A percentile compares a stretch with the other conserved stretches of the same genome.
These are phyloP conservation scores for Centaurea solstitialis DNA, from an alignment of 129 eudicot genomes.

Conservation along the genomic window DNA sequence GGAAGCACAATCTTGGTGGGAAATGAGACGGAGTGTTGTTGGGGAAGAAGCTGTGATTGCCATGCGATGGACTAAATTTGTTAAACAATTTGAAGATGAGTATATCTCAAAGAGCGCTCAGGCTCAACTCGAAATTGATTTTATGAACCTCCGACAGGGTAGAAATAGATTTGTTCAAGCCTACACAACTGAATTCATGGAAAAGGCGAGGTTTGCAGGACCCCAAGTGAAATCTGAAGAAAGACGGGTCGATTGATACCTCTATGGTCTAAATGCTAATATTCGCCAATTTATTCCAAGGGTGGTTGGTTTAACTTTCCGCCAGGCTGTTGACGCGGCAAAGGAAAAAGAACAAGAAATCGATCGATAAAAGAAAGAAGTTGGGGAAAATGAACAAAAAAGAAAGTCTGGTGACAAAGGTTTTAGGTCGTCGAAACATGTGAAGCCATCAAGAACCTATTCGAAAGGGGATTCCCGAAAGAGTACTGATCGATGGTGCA, in stretches of 20 bases:
- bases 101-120: background rate
- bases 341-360: background rate
- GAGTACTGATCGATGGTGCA: background rate
- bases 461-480: background rate
- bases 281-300: background rate
- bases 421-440: background rate
- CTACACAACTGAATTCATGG: background rate
- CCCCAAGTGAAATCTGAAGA: background rate
- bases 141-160: background rate
- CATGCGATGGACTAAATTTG: background rate
- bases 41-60: background rate
- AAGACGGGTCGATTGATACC: background rate
- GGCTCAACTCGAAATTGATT: background rate
- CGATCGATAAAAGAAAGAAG: background rate
- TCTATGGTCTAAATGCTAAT: background rate
- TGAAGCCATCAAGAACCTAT: background rate
- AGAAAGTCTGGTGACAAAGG: background rate
- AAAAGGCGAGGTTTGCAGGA: background rate
- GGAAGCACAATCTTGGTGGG: no score
- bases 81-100: background rate
- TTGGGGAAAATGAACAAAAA: background rate
- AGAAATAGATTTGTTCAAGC: background rate
- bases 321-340: background rate
- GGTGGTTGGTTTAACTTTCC: background rate
- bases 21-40: no score